These are phyloP conservation scores for Phytophthora uliginosa DNA, from an alignment of 352 stramenopile genomes.

Conservation along the genomic window DNA sequence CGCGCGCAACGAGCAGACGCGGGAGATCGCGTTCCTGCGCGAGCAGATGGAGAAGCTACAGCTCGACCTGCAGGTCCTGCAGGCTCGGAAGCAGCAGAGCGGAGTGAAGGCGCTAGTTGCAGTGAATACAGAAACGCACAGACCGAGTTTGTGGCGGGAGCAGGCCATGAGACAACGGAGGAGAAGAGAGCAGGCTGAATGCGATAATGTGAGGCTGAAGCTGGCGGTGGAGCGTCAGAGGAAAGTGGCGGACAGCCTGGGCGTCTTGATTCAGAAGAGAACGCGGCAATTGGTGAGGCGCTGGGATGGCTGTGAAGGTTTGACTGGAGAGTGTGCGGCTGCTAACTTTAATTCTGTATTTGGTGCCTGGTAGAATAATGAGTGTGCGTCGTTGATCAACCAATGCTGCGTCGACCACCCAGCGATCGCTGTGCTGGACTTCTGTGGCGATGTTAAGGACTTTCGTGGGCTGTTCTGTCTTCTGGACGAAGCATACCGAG, in stretches of 20 bases:
- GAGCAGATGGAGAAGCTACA: slow-evolving; percentile 47
- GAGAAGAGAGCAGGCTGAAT: slow-evolving; percentile 25
- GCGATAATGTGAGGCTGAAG: slow-evolving; percentile 44
- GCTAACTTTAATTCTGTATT: slow-evolving; percentile 1
- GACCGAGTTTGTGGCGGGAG: slow-evolving; percentile 32
- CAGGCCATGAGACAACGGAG: slow-evolving; percentile 27
- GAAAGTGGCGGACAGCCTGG: slow-evolving; percentile 45
- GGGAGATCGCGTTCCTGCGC: slow-evolving; percentile 51
- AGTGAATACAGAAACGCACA: not conserved
- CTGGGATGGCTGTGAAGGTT: not conserved
- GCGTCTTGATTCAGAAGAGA: slow-evolving; percentile 40
- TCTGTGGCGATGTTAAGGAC: slow-evolving; percentile 28
- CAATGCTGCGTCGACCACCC: slow-evolving; percentile 20
- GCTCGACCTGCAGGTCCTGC: slow-evolving; percentile 39
- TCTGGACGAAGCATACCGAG: slow-evolving; percentile 29
- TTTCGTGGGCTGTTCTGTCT: slow-evolving; percentile 31
- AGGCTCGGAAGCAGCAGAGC: not conserved
- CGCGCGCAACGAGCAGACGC: slow-evolving; percentile 36
- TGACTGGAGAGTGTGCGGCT: not conserved
- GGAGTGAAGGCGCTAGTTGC: not conserved
- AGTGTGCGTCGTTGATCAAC: slow-evolving; percentile 30
- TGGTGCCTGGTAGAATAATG: slow-evolving; percentile 23
- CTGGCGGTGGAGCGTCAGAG: slow-evolving; percentile 53
- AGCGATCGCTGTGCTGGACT: slow-evolving; percentile 24
- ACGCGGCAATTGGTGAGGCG: slow-evolving; percentile 23